Evolutionary conservation across 2,329 filamentous ascomycete genomes (phyloP).

Genomic region (Stachybotrys echinatus): DNA sequence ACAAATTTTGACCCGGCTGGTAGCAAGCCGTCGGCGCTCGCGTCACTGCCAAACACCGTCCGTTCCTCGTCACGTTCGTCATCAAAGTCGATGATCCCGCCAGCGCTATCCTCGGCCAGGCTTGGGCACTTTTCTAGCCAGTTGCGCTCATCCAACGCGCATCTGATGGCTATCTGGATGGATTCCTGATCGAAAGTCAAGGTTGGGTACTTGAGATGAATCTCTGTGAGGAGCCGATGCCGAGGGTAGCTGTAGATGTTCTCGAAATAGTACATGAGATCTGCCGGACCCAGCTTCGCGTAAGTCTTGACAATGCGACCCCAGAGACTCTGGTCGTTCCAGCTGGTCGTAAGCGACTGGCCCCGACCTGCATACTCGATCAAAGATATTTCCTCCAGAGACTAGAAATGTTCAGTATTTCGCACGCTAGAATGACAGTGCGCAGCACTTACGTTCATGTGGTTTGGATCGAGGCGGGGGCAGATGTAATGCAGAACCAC

Average conservation of each 20-base stretch:
- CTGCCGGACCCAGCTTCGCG: slow-evolving; percentile 43
- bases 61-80: slow-evolving; percentile 29
- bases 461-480: slow-evolving; percentile 34
- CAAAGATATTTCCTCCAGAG: slow-evolving; percentile 12
- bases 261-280: slow-evolving; percentile 44
- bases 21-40: slow-evolving; percentile 28
- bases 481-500: slow-evolving; percentile 41
- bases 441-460: slow-evolving; percentile 23
- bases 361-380: slow-evolving; percentile 17
- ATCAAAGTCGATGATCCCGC: slow-evolving; percentile 36
- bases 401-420: slow-evolving; percentile 10
- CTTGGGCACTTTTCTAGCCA: slow-evolving; percentile 24
- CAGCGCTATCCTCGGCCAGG: slow-evolving; percentile 25
- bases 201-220: slow-evolving; percentile 31
- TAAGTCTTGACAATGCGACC: slow-evolving; percentile 37
- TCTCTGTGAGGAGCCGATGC: slow-evolving; percentile 35
- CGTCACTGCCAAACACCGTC: slow-evolving; percentile 24
- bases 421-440: neutral
- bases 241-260: slow-evolving; percentile 41
- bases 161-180: slow-evolving; percentile 31
- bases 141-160: slow-evolving; percentile 30
- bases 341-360: slow-evolving; percentile 25
- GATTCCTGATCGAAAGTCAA: slow-evolving; percentile 42
- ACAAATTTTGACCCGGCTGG: slow-evolving; percentile 21
- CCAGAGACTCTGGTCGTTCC: slow-evolving; percentile 30